Conservation (phyloP, 805 yeast species). For the Kodamaea kakaduensis region DNA sequence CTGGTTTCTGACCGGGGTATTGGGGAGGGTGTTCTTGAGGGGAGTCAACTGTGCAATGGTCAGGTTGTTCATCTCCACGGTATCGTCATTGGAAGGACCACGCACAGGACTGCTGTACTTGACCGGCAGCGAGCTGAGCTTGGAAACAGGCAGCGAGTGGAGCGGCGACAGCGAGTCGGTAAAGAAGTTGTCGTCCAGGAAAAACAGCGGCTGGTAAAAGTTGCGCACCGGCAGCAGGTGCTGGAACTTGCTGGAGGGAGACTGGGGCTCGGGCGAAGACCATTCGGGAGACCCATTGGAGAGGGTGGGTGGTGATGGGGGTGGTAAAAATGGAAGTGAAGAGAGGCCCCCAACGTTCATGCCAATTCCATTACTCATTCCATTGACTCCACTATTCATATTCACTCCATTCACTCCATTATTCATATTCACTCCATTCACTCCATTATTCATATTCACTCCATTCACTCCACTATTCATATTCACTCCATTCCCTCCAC, state of each 20-base stretch:
- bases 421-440: too few species aligned
- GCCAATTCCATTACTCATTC: too few species aligned
- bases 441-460: too few species aligned
- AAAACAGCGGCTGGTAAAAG: slow-evolving; percentile 40
- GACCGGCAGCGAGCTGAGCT: slow-evolving; percentile 31
- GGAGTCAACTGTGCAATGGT: slow-evolving; percentile 41
- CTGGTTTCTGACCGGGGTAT: slow-evolving; percentile 32
- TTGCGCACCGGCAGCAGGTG: slow-evolving; percentile 25
- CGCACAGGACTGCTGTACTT: slow-evolving; percentile 23
- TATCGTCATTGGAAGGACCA: slow-evolving; percentile 23
- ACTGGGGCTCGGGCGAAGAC: slow-evolving; percentile 37
- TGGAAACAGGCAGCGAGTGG: slow-evolving; percentile 10
- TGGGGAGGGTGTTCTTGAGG: slow-evolving; percentile 29
- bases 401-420: too few species aligned
- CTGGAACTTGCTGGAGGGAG: slow-evolving; percentile 12
- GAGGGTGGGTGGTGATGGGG: slow-evolving; percentile 32
- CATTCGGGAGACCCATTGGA: slow-evolving; percentile 35
- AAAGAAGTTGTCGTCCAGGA: slow-evolving; percentile 26
- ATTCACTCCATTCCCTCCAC: too few species aligned
- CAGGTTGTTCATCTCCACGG: slow-evolving; percentile 34
- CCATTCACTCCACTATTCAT: too few species aligned
- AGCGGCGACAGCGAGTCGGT: slow-evolving; percentile 6
- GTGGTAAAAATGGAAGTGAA: slow-evolving; percentile 38
- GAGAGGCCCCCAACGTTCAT: too few species aligned
- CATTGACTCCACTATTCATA: too few species aligned